Evolutionary conservation across 1,139 yeast species (phyloP).

Genomic region (Hansenula lynferdii): DNA sequence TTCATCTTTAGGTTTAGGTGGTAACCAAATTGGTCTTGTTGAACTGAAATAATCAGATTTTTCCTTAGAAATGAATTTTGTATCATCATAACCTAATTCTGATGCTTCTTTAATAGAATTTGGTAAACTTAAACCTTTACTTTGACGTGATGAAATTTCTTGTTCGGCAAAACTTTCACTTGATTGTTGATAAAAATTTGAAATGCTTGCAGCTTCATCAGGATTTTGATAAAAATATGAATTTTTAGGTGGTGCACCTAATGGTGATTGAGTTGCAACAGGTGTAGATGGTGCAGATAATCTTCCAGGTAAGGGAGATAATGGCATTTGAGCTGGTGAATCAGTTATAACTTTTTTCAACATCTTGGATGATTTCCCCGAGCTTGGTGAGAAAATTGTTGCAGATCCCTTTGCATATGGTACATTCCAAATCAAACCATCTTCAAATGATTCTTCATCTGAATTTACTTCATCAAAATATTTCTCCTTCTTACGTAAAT

Average conservation of each 20-base stretch:
- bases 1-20: constrained; percentile 59
- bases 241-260: constrained; percentile 1
- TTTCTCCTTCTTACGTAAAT: constrained; percentile 33
- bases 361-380: constrained; percentile 19
- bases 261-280: not conserved
- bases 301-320: constrained; percentile 33
- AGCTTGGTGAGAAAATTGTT: constrained; percentile 17
- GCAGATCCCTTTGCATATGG: constrained; percentile 35
- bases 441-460: constrained; percentile 31
- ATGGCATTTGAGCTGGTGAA: constrained; percentile 26
- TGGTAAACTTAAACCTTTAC: constrained; percentile 31
- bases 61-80: constrained; percentile 36
- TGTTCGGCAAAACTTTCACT: constrained; percentile 30
- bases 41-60: constrained; percentile 35
- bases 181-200: constrained; percentile 37
- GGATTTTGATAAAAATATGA: constrained; percentile 13
- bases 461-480: constrained; percentile 34
- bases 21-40: constrained; percentile 66
- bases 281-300: constrained; percentile 8
- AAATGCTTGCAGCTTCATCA: constrained; percentile 30
- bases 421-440: constrained; percentile 39
- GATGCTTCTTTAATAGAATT: constrained; percentile 29
- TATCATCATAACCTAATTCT: constrained; percentile 39
- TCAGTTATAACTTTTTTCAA: constrained; percentile 18
- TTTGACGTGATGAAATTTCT: constrained; percentile 32